Percentiles rank a stretch among this genome's conserved stretches.
These are phyloP conservation scores for Leucocoprinus leucothites DNA, from an alignment of 768 basidiomycete species.

Conservation along the genomic window DNA sequence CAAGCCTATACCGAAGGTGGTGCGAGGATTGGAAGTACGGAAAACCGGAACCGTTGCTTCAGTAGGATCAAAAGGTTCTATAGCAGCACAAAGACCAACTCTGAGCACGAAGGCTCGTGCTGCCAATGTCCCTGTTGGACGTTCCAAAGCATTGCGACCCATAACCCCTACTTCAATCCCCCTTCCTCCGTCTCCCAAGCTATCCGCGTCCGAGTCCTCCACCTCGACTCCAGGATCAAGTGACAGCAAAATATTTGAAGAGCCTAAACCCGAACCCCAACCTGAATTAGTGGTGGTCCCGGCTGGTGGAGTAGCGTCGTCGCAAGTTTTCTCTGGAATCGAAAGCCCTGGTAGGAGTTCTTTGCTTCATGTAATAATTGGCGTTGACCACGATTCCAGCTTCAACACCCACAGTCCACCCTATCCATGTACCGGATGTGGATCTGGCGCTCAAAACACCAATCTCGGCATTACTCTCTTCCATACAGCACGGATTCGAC, in stretches of 20 bases:
- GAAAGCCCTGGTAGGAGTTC: background rate
- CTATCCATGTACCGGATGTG: background rate
- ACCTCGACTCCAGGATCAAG: background rate
- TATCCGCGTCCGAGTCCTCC: background rate
- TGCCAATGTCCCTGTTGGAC: background rate
- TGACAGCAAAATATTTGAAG: background rate
- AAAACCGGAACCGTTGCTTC: background rate
- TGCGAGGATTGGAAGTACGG: conserved; percentile 10
- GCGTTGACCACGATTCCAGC: conserved; percentile 3
- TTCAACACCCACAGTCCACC: conserved; percentile 15
- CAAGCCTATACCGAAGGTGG: conserved; percentile 11
- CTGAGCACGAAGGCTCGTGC: background rate
- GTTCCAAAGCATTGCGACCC: conserved; percentile 11
- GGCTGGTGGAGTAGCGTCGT: background rate
- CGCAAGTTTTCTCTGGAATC: background rate
- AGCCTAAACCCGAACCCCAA: background rate
- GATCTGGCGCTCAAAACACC: conserved; percentile 45
- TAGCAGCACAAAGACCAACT: background rate
- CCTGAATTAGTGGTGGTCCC: background rate
- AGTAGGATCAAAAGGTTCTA: background rate
- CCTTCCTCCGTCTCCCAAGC: conserved; percentile 34
- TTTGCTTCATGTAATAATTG: background rate
- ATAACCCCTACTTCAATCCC: conserved; percentile 30
- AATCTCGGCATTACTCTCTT: conserved; percentile 58
- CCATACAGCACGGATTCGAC: conserved; percentile 69